Evolutionary conservation across 345 rosid genomes (phyloP).

Genomic region (Erysimum cheiranthoides): DNA sequence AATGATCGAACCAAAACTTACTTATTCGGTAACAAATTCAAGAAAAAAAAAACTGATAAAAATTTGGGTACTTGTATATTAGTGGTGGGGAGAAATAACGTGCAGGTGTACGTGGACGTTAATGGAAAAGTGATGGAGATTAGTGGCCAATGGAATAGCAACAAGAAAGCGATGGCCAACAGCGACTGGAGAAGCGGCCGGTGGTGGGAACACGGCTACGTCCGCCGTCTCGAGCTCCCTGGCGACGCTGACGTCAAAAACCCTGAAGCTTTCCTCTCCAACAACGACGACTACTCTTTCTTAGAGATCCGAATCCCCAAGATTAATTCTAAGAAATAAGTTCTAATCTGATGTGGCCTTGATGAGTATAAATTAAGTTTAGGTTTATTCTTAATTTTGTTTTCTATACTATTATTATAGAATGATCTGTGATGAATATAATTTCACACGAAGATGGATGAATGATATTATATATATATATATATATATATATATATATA

Average conservation of each 20-base stretch:
- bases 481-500: too few relatives aligned
- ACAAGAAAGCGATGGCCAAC: slow-evolving; percentile 47
- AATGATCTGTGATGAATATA: slow-evolving; percentile 16
- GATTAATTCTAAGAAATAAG: slow-evolving; percentile 40
- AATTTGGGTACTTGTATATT: slow-evolving; percentile 24
- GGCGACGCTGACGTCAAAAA: slow-evolving; percentile 71
- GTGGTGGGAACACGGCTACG: slow-evolving; percentile 90
- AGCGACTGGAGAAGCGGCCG: slow-evolving; percentile 77
- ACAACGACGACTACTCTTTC: slow-evolving; percentile 43
- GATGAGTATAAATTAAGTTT: slow-evolving; percentile 7
- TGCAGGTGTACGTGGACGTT: slow-evolving; percentile 54
- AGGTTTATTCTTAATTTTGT: not conserved
- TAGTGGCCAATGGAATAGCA: slow-evolving; percentile 71
- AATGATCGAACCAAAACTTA: not conserved
- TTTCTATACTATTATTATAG: not conserved
- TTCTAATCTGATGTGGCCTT: slow-evolving; percentile 20
- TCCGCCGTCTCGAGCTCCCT: slow-evolving; percentile 86
- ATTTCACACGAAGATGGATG: slow-evolving; percentile 20
- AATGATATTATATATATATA: not conserved
- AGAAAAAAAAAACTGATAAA: slow-evolving; percentile 6
- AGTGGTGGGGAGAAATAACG: slow-evolving; percentile 51
- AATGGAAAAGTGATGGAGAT: slow-evolving; percentile 78
- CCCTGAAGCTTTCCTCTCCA: slow-evolving; percentile 54
- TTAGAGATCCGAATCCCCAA: slow-evolving; percentile 75
- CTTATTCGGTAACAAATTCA: too few relatives aligned